phyloP scores from a whole-genome alignment of 768 basidiomycete genomes.

The Clathrus columnatus region DNA sequence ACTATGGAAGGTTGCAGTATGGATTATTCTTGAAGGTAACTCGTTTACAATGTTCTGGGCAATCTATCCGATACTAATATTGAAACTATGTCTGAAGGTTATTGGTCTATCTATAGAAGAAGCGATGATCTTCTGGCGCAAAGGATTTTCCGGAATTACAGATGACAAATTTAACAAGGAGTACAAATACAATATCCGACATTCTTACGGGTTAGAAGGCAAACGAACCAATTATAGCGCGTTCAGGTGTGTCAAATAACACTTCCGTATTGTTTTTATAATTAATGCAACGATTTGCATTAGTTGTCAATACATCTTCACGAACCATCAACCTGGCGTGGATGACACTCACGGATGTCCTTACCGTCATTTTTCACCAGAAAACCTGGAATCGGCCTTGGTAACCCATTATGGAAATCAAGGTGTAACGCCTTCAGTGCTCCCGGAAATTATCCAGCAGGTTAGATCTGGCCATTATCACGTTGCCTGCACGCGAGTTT shows the following conservation, averaged over 20 bases:
- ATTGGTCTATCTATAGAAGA: slow-evolving; percentile 92
- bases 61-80: background rate
- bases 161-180: slow-evolving; percentile 98
- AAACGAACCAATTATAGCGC: slow-evolving; percentile 92
- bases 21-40: slow-evolving; percentile 89
- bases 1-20: slow-evolving; percentile 85
- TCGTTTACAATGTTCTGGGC: background rate
- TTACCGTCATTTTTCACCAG: slow-evolving; percentile 78
- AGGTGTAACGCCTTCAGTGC: slow-evolving; percentile 57
- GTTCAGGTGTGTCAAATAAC: slow-evolving; percentile 50
- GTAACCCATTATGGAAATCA: slow-evolving; percentile 55
- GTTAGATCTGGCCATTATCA: slow-evolving; percentile 83
- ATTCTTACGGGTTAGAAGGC: slow-evolving; percentile 90
- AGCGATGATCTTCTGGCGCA: slow-evolving; percentile 88
- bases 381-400: slow-evolving; percentile 74
- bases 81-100: slow-evolving; percentile 46
- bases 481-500: slow-evolving; percentile 94
- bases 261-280: background rate
- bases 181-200: slow-evolving; percentile 94
- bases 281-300: slow-evolving; percentile 7
- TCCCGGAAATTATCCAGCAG: slow-evolving; percentile 72
- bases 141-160: slow-evolving; percentile 63
- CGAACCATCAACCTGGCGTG: slow-evolving; percentile 53
- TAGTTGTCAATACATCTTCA: slow-evolving; percentile 88
- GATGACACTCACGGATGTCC: slow-evolving; percentile 82